Evolutionary conservation across 2,329 filamentous ascomycete species (phyloP), one percentile per base, ranked within the genome.

Genomic region (Remersonia thermophila): DNA sequence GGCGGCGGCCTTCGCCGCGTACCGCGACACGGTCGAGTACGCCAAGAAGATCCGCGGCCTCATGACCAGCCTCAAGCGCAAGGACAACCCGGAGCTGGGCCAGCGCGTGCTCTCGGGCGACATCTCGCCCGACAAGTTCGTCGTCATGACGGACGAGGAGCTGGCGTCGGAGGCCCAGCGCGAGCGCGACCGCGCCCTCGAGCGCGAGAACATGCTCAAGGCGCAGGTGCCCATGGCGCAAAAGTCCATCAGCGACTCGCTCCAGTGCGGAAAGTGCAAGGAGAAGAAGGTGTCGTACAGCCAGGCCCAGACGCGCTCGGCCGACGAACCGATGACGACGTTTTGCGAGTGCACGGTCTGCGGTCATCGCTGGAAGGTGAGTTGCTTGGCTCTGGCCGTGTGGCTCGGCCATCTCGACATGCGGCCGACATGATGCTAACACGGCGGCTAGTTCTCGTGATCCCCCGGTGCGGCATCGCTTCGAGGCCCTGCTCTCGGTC

Each of bases 181-280:
- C 42, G 76, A 75, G 50, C 73, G 80, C 53, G 86, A 95, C 48
- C 65, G 73, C 48, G 76, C 77, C 57, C 70, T 94, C 34, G 71
- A 86, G 55, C 77, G 83, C 61, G 85, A 95, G 62, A 98, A 98
- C 61, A 87, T 96, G 83, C 86, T 86, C 66, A 85, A 89, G 60
- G 85, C 91, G 1, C 93, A 96, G 77, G 87, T 93, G 9, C 83
- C 89, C 39, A 82, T 87, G 68, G 82, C 77, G 13, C 81, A 94
- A 62, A 91, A 86, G 70, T 87, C 81, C 55, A 85, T 95, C 62
- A 86, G 80, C 56, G 80, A 82, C 55, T 83, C 80, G 39, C 70
- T 96, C 53, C 80, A 84, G 61, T 98, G 91, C 63, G 76, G 85
- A 54, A 87, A 86, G 60, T 98, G 91, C 63, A 83, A 83, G 51